Percentiles rank a stretch among this genome's conserved stretches.
Evolutionary conservation across 2,329 filamentous ascomycete genomes (phyloP).

Genomic region (Phialophora verrucosa): DNA sequence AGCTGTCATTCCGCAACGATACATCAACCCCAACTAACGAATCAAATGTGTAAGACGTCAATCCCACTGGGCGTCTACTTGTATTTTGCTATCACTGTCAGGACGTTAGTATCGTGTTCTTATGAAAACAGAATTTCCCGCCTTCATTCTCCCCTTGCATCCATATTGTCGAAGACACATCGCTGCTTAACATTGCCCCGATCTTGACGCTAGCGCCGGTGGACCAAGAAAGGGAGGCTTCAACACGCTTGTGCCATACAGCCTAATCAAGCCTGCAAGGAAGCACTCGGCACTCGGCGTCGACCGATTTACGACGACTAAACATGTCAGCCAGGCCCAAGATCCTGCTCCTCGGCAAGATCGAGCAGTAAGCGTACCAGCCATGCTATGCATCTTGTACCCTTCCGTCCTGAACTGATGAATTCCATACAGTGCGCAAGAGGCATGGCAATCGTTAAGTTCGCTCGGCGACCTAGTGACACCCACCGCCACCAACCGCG

Average conservation of each 20-base stretch:
- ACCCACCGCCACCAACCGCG: conserved; percentile 66
- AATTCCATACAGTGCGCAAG: conserved; percentile 57
- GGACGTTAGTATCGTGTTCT: background rate
- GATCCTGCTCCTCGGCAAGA: conserved; percentile 66
- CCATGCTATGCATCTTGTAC: background rate
- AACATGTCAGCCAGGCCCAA: conserved; percentile 54
- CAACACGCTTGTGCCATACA: background rate
- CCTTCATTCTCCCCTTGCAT: background rate
- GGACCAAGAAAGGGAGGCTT: background rate
- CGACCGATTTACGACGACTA: background rate
- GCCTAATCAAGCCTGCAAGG: background rate
- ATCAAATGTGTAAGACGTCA: background rate
- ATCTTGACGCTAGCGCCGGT: background rate
- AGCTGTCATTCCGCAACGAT: conserved; percentile 1
- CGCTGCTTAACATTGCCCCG: background rate
- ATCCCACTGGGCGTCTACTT: background rate
- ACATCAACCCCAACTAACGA: background rate
- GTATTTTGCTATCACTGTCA: background rate
- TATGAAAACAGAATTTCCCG: background rate
- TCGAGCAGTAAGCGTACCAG: conserved; percentile 64
- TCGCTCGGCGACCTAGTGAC: conserved; percentile 68
- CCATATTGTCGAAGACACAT: background rate
- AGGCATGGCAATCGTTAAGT: conserved; percentile 67
- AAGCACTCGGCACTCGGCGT: background rate
- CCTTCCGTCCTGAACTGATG: background rate